Evolutionary conservation across 352 stramenopile species (phyloP).

Genomic region (Globisporangium radiosum): DNA sequence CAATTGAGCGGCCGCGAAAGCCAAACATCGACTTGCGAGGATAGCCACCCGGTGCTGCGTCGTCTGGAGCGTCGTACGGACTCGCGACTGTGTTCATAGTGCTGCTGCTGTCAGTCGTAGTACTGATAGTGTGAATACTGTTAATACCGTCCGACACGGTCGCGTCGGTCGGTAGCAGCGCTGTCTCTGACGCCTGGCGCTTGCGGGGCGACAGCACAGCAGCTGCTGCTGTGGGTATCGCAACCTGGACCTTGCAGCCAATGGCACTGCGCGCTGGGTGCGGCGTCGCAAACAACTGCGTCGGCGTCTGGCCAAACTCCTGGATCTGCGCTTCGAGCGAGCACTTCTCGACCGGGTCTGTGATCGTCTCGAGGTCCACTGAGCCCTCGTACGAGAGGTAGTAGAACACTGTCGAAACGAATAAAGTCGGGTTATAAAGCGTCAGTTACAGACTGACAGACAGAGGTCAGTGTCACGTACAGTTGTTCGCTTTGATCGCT

Average conservation of each 20-base stretch:
- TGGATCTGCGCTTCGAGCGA: conserved; percentile 93
- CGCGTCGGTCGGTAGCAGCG: neutral
- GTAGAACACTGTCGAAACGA: conserved; percentile 68
- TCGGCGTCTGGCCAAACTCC: conserved; percentile 90
- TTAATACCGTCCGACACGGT: neutral
- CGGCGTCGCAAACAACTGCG: conserved; percentile 55
- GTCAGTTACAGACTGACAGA: neutral
- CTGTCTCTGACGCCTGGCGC: conserved; percentile 12
- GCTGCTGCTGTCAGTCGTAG: conserved; percentile 2
- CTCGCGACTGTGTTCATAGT: neutral
- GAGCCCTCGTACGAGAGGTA: conserved; percentile 86
- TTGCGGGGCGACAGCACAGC: conserved; percentile 29
- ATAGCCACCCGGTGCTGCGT: conserved; percentile 18
- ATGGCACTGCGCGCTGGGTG: conserved; percentile 60
- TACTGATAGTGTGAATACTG: neutral
- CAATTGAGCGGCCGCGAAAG: conserved; percentile 55
- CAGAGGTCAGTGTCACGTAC: conserved; percentile 22
- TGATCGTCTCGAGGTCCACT: conserved; percentile 80
- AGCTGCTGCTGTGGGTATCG: conserved; percentile 23
- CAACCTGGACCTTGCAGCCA: conserved; percentile 47
- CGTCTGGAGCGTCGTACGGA: conserved; percentile 20
- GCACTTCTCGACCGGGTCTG: conserved; percentile 89
- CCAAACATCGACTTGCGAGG: conserved; percentile 61
- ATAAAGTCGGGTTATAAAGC: neutral
- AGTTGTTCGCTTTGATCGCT: conserved; percentile 68